Percentiles rank a stretch among this genome's conserved stretches.
phyloP scores from a whole-genome alignment of 345 rosid genomes.

The Aurinia saxatilis region DNA sequence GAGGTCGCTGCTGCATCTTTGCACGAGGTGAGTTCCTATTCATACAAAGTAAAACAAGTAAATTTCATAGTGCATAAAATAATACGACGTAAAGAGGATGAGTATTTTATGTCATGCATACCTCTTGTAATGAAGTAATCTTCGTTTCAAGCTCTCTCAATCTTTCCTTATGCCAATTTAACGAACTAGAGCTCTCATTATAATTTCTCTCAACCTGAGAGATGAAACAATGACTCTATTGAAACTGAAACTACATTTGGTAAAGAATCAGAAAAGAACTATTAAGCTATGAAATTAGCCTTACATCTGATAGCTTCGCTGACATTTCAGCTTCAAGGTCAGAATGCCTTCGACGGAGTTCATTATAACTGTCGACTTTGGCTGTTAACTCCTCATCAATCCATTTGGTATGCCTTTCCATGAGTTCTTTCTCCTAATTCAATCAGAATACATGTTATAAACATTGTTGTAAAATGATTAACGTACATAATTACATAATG shows the following conservation, averaged over 20 bases:
- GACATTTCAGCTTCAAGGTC: conserved; percentile 80
- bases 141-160: conserved; percentile 61
- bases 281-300: conserved; percentile 9
- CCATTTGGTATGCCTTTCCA: conserved; percentile 84
- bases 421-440: conserved; percentile 83
- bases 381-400: conserved; percentile 78
- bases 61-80: conserved; percentile 6
- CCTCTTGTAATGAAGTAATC: conserved; percentile 59
- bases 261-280: background rate
- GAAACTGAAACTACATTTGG: background rate
- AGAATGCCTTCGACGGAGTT: conserved; percentile 54
- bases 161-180: conserved; percentile 72
- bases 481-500: background rate
- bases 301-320: conserved; percentile 65
- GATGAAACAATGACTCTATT: background rate
- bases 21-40: conserved; percentile 62
- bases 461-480: background rate
- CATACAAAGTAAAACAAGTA: conserved; percentile 18
- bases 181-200: conserved; percentile 54
- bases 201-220: conserved; percentile 55
- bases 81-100: background rate
- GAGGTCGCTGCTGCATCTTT: conserved; percentile 63
- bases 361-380: conserved; percentile 56
- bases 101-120: conserved; percentile 15
- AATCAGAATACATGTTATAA: conserved; percentile 12